Conservation (phyloP, 2,329 filamentous ascomycete species). For the Penicillium hordei region DNA sequence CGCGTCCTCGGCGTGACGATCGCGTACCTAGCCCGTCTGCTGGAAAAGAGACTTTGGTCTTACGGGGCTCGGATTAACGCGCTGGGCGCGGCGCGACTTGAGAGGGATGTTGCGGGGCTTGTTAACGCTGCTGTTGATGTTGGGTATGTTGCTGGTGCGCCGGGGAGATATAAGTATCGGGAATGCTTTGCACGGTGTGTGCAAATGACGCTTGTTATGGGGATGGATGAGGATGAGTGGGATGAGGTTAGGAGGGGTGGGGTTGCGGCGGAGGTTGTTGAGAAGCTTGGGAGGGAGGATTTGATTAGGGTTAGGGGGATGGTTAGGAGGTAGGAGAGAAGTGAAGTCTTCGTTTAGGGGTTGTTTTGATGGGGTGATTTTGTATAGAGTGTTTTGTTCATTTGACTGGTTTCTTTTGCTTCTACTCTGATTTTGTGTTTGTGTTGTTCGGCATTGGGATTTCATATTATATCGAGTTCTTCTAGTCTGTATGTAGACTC, state of each 20-base stretch:
- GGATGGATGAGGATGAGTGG: constrained; percentile 97
- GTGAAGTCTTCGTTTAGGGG: not conserved
- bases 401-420: not conserved
- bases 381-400: not conserved
- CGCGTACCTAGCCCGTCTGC: constrained; percentile 69
- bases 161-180: constrained; percentile 68
- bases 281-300: constrained; percentile 71
- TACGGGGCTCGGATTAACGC: constrained; percentile 77
- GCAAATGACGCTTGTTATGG: constrained; percentile 82
- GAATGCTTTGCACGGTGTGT: constrained; percentile 73
- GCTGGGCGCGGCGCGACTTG: constrained; percentile 77
- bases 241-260: constrained; percentile 65
- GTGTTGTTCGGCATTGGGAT: not conserved
- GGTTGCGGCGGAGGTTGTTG: constrained; percentile 53
- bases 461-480: not conserved
- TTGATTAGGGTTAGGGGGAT: constrained; percentile 69
- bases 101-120: constrained; percentile 78
- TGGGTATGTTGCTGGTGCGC: constrained; percentile 32
- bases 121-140: constrained; percentile 52
- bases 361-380: not conserved
- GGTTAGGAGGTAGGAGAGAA: constrained; percentile 44
- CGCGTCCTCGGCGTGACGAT: constrained; percentile 73
- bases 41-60: constrained; percentile 85
- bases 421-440: not conserved
- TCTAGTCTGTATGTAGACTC: not conserved